Evolutionary conservation across 495 filamentous ascomycete genomes (phyloP), one percentile per base, ranked within the genome.

Genomic region (Beverwykella pulmonaria): DNA sequence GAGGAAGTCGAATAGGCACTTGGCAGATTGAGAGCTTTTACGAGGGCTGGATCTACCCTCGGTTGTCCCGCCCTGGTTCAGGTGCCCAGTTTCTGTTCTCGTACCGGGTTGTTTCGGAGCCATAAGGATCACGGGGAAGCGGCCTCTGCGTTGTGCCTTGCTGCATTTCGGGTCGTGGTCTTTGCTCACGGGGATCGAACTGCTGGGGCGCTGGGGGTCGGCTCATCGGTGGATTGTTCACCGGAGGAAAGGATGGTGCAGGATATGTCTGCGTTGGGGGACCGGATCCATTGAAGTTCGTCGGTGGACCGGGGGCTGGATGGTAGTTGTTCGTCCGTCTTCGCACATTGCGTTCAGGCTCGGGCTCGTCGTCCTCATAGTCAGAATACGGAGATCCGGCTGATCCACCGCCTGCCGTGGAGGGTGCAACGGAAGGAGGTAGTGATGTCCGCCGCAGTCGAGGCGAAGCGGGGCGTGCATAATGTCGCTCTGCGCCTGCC

Each of bases 401-500:
- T 8, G 69, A 65, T n/a, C 54, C 59, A 26, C 30, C 57, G n/a
- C 49, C 61, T 0, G 23, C 46, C 15, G 65, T 61, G 9, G 65
- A 58, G 12, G 69, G 32, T 1, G 60, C 60, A 23, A 10, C 55
- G 12, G 65, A 61, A 12, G 55, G 57, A 23, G 57, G 29, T 12
- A 50, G 22, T 6, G 68, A 67, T 3, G 59, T 9, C 9, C 70
- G 55, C 9, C 70, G 25, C 36, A 66, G 53, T 32, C 73, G 61
- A 8, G 77, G 77, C 27, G 76, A 78, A 1, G 53, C 32, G 1
- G 76, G 76, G 1, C 77, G 67, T 1, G 76, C 72, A 52, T 76
- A 75, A 53, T 77, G 71, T 48, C 73, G 66, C 12, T 76, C 75
- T 10, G 67, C 75, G 17, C 73, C 74, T 1, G 74, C 71, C 14